A percentile compares a stretch with the other conserved stretches of the same genome.
Conservation (phyloP, 2,329 filamentous ascomycete species). For the Diaporthe aspalathi region DNA sequence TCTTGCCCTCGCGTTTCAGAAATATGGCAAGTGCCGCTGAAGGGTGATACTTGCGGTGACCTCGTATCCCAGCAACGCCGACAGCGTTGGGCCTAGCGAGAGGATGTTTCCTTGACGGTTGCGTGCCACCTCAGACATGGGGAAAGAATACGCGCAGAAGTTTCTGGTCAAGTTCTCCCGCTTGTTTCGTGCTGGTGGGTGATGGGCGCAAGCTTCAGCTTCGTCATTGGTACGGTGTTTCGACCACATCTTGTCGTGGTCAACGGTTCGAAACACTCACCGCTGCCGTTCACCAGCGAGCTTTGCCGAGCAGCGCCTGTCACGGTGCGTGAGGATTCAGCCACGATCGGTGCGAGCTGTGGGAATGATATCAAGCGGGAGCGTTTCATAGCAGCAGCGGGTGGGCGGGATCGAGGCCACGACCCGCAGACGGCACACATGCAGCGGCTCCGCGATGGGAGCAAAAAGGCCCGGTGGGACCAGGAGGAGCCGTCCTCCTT, state of each 20-base stretch:
- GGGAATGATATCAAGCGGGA: conserved; percentile 1
- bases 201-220: conserved; percentile 34
- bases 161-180: conserved; percentile 30
- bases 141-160: conserved; percentile 36
- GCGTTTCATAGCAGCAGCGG: conserved; percentile 11
- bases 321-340: conserved; percentile 10
- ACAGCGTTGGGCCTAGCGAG: conserved; percentile 14
- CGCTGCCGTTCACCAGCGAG: conserved; percentile 22
- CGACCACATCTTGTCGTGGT: conserved; percentile 1
- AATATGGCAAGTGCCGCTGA: conserved; percentile 13
- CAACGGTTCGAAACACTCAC: conserved; percentile 24
- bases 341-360: conserved; percentile 1
- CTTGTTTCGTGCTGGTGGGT: conserved; percentile 32
- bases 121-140: conserved; percentile 30
- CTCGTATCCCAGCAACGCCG: conserved; percentile 29
- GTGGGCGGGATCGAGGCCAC: not conserved
- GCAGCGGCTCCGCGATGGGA: conserved; percentile 24
- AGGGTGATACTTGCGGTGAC: conserved; percentile 6
- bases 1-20: conserved; percentile 38
- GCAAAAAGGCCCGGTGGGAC: conserved; percentile 2
- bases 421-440: conserved; percentile 18
- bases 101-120: conserved; percentile 33
- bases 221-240: conserved; percentile 38
- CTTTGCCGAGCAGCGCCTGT: conserved; percentile 30
- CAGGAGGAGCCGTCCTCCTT: conserved; percentile 10